Evolutionary conservation across 2,329 filamentous ascomycete species (phyloP), one percentile per base, ranked within the genome.

Genomic region (Xylariales sp.): DNA sequence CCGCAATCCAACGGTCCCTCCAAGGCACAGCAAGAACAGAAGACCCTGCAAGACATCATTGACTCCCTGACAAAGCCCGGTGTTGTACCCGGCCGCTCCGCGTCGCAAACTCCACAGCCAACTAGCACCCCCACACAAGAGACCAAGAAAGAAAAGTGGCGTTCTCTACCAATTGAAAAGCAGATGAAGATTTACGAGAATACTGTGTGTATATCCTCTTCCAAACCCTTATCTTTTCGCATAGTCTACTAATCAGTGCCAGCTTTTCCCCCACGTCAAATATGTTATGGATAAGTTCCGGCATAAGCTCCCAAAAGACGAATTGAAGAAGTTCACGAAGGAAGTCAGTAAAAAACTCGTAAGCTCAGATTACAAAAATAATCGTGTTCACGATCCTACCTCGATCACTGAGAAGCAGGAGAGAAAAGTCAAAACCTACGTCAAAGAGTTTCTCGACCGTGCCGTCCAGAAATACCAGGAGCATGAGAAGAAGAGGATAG

Each of bases 111-210:
- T 0, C 90, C 92, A 67, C 84, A 72, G 36, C 71, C 88, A 10
- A 82, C 83, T 3, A 86, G 81, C 60, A 83, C 86, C 1, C 84
- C 86, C 5, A 80, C 83, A 4, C 84, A 85, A 53, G 87, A 91
- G 78, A 84, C 84, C 5, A 90, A 87, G 73, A 85, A 86, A 74
- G 90, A 93, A 55, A 92, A 91, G 77, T 94, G 92, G 92, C 86
- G 88, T 63, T 86, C 85, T 67, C 78, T 90, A 39, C 84, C 90
- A 1, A 78, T 89, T 72, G 94, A 97, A 72, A 97, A 97, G 81
- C 93, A 96, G 80, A 97, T 94, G 87, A 97, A 93, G 82, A 85
- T 97, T 2, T 98, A 97, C 75, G 94, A 97, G 79, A 94, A 94
- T 77, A 97, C 94, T 59, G 93, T 97, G 85, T 79, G 92, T 28